Evolutionary conservation across 345 rosid species (phyloP).

Genomic region (Lumnitzera littorea): DNA sequence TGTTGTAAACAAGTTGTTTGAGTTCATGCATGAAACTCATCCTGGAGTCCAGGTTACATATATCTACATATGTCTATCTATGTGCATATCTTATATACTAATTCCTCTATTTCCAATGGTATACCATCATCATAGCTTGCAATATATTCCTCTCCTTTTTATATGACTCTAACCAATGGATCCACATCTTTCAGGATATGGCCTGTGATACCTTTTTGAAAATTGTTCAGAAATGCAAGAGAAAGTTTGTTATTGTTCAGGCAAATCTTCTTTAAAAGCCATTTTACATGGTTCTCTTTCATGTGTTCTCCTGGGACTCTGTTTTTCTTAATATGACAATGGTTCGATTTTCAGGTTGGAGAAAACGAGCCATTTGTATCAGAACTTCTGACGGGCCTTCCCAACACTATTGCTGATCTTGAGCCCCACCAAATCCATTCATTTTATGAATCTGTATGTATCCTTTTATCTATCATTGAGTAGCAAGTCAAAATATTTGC

Average conservation of each 20-base stretch:
- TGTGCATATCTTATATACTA: too few relatives aligned
- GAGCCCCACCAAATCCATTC: conserved; percentile 99
- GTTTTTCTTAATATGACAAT: not conserved
- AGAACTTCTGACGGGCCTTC: conserved; percentile 90
- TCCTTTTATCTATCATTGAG: not conserved
- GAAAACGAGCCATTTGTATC: conserved; percentile 98
- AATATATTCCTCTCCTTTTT: not conserved
- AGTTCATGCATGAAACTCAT: conserved; percentile 99
- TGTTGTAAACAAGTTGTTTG: conserved; percentile 95
- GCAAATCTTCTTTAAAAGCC: conserved; percentile 19
- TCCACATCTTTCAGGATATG: conserved; percentile 66
- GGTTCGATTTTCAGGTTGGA: conserved; percentile 65
- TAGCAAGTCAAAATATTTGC: too few relatives aligned
- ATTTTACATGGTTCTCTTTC: too few relatives aligned
- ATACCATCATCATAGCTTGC: too few relatives aligned
- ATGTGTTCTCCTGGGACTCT: not conserved
- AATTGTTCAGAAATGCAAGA: conserved; percentile 99
- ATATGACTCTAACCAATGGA: not conserved
- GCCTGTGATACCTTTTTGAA: conserved; percentile 99
- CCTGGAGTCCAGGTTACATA: conserved; percentile 92
- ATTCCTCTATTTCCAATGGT: too few relatives aligned
- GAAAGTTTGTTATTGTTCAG: conserved; percentile 92
- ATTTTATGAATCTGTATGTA: conserved; percentile 86
- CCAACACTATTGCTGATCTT: conserved; percentile 90
- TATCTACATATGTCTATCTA: not conserved